Conservation (phyloP, 768 basidiomycete genomes). For the Rhodotorula diobovata region DNA sequence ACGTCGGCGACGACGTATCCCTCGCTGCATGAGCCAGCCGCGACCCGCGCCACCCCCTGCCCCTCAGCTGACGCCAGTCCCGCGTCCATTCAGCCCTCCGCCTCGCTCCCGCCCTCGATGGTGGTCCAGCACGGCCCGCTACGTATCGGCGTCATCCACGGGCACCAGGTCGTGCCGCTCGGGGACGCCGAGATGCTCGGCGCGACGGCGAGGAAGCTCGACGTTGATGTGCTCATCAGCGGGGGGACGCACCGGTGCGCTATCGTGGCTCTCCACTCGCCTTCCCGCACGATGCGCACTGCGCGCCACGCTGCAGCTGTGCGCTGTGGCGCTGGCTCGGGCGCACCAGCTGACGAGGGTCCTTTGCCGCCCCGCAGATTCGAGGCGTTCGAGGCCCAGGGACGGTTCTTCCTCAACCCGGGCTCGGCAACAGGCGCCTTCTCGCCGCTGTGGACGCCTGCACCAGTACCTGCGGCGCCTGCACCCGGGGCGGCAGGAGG, state of each 20-base stretch:
- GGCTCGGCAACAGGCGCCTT: conserved; percentile 90
- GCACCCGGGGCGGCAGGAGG: not conserved
- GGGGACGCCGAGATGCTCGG: conserved; percentile 88
- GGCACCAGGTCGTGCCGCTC: conserved; percentile 85
- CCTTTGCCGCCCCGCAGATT: conserved; percentile 56
- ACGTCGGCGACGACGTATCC: no score
- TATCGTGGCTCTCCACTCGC: not conserved
- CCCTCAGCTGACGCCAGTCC: not conserved
- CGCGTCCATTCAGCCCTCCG: not conserved
- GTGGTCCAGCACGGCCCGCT: conserved; percentile 78
- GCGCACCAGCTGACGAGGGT: no score
- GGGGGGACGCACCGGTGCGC: conserved; percentile 87
- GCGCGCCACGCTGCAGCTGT: not conserved
- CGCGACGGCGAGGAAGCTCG: conserved; percentile 87
- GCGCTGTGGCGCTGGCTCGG: not conserved
- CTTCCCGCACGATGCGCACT: not conserved
- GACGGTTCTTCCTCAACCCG: conserved; percentile 91
- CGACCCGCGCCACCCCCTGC: no score
- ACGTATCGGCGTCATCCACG: conserved; percentile 86
- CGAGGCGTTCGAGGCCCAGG: conserved; percentile 86
- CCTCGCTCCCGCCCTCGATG: conserved; percentile 70
- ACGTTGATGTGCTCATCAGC: conserved; percentile 88
- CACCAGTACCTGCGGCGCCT: not conserved
- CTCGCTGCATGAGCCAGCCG: no score
- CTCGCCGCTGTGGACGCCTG: conserved; percentile 17